These are phyloP conservation scores for Kazachstania bromeliacearum DNA, from an alignment of 805 yeast genomes.

Conservation along the genomic window DNA sequence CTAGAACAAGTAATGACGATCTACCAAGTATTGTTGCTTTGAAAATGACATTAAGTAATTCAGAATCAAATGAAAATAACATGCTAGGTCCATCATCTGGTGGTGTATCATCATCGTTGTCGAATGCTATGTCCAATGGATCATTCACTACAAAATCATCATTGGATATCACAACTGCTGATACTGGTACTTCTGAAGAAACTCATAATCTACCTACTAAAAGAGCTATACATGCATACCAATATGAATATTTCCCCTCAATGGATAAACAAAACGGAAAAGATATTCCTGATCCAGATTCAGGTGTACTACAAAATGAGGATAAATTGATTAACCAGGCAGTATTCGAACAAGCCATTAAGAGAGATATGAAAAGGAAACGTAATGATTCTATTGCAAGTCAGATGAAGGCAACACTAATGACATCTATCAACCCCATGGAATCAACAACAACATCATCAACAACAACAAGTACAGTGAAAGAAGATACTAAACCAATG, in stretches of 20 bases:
- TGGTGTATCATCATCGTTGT: too few species aligned
- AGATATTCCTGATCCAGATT: conserved; percentile 5
- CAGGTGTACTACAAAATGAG: conserved; percentile 13
- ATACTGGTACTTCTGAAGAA: not conserved
- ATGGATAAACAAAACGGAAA: not conserved
- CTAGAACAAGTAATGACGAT: not conserved
- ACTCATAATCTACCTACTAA: not conserved
- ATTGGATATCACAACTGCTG: conserved; percentile 1
- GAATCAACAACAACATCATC: not conserved
- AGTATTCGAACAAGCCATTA: conserved; percentile 12
- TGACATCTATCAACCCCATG: not conserved
- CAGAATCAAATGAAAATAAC: not conserved
- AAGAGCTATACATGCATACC: conserved; percentile 8
- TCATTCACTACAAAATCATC: not conserved
- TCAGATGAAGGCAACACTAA: not conserved
- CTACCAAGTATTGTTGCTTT: conserved; percentile 16
- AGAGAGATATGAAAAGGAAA: conserved; percentile 20
- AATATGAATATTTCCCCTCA: conserved; percentile 9
- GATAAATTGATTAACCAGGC: conserved; percentile 18
- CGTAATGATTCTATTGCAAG: conserved; percentile 9
- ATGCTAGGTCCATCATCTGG: not conserved
- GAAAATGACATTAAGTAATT: conserved; percentile 12
- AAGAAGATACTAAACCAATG: conserved; percentile 1
- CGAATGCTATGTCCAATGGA: not conserved
- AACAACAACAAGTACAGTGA: not conserved